phyloP scores from a whole-genome alignment of 106 monocot genomes.

The Allium sativum region DNA sequence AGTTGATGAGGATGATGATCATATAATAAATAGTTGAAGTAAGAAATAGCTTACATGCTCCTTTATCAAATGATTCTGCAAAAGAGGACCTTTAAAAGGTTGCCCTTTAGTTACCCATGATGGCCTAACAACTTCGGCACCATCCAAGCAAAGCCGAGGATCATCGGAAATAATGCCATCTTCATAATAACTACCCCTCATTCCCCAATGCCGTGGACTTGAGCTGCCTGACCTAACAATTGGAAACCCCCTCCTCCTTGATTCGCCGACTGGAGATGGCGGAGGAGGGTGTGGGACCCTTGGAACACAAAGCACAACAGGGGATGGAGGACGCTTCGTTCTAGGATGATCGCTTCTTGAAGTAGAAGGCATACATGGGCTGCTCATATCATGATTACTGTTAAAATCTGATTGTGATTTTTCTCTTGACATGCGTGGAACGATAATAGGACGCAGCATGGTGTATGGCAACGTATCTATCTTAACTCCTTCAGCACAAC shows the following conservation, averaged over 20 bases:
- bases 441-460: constrained; percentile 78
- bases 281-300: constrained; percentile 64
- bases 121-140: constrained; percentile 94
- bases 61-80: constrained; percentile 74
- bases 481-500: constrained; percentile 49
- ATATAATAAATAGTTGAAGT: too few relatives aligned
- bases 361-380: constrained; percentile 70
- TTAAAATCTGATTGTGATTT: constrained; percentile 83
- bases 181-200: constrained; percentile 57
- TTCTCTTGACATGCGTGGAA: constrained; percentile 64
- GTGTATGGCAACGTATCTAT: constrained; percentile 74
- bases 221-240: constrained; percentile 97
- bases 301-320: constrained; percentile 93
- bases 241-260: constrained; percentile 78
- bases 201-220: constrained; percentile 90
- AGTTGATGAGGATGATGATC: too few relatives aligned
- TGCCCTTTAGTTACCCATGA: constrained; percentile 64
- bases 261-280: constrained; percentile 75
- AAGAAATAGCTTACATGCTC: constrained; percentile 53
- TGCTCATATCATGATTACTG: constrained; percentile 47
- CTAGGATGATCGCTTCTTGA: constrained; percentile 43
- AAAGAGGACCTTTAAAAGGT: constrained; percentile 48
- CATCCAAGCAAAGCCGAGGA: constrained; percentile 43
- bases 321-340: constrained; percentile 82
- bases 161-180: constrained; percentile 32